Evolutionary conservation across 2,329 filamentous ascomycete genomes (phyloP).

Genomic region (Aaosphaeria arxii): DNA sequence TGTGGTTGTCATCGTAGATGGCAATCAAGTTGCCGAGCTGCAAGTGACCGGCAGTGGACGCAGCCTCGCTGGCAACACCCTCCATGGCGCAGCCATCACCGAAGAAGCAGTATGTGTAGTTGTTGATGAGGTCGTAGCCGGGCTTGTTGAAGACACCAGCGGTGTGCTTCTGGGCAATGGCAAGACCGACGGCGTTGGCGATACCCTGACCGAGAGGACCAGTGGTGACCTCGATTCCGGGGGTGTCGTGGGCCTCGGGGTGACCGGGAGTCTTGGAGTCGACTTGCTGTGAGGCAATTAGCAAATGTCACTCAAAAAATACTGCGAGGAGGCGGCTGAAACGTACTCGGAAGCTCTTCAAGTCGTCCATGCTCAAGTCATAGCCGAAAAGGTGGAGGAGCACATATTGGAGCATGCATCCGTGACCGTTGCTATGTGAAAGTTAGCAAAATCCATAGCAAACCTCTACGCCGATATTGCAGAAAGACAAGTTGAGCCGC

Average conservation of each 20-base stretch:
- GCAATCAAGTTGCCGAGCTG: slow-evolving; percentile 96
- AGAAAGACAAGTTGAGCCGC: background rate
- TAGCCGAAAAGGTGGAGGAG: slow-evolving; percentile 97
- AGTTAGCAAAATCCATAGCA: too few species aligned
- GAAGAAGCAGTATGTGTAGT: slow-evolving; percentile 96
- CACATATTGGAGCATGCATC: slow-evolving; percentile 99
- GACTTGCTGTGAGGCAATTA: slow-evolving; percentile 49
- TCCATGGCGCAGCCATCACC: slow-evolving; percentile 99
- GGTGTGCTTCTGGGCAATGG: slow-evolving; percentile 92
- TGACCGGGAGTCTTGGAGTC: slow-evolving; percentile 90
- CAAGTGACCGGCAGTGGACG: slow-evolving; percentile 88
- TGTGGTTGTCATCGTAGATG: slow-evolving; percentile 99
- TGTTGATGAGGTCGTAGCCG: slow-evolving; percentile 84
- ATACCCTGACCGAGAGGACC: slow-evolving; percentile 97
- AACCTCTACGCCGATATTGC: too few species aligned
- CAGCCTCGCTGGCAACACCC: slow-evolving; percentile 91
- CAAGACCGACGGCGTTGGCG: slow-evolving; percentile 94
- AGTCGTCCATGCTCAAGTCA: slow-evolving; percentile 77
- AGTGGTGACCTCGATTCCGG: slow-evolving; percentile 96
- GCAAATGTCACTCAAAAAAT: slow-evolving; percentile 10
- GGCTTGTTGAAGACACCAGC: slow-evolving; percentile 95
- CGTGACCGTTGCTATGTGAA: slow-evolving; percentile 83
- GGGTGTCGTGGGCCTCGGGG: slow-evolving; percentile 94
- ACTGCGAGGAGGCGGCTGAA: slow-evolving; percentile 36
- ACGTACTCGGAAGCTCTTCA: slow-evolving; percentile 95